phyloP scores from a whole-genome alignment of 192 early-diverging fungal genomes.

The Chytriomyces sp. region DNA sequence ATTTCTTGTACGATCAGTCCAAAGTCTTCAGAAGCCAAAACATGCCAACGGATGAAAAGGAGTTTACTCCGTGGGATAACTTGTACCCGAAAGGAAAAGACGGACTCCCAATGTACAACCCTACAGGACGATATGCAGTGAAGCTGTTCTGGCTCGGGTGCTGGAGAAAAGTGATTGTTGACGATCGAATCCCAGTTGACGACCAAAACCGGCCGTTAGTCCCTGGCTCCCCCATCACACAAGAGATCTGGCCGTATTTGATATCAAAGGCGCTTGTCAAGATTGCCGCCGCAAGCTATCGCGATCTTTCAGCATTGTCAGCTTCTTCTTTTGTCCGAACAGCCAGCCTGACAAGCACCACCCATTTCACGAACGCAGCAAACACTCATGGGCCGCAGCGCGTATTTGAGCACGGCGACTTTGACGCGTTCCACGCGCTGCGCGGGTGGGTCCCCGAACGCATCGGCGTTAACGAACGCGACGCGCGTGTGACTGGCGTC shows the following conservation, averaged over 20 bases:
- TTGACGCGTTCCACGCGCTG: constrained; percentile 56
- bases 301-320: neutral
- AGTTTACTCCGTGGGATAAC: constrained; percentile 64
- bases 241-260: constrained; percentile 66
- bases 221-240: constrained; percentile 31
- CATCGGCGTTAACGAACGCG: constrained; percentile 33
- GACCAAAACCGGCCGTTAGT: constrained; percentile 56
- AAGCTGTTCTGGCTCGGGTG: constrained; percentile 67
- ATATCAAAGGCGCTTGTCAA: constrained; percentile 66
- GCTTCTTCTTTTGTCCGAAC: neutral
- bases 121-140: constrained; percentile 63
- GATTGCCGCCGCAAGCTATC: constrained; percentile 55
- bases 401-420: constrained; percentile 54
- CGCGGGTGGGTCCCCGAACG: constrained; percentile 60
- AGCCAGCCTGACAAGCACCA: neutral
- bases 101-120: constrained; percentile 62
- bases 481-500: constrained; percentile 10
- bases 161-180: constrained; percentile 66
- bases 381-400: neutral
- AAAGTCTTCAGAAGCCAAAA: constrained; percentile 37
- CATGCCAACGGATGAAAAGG: constrained; percentile 39
- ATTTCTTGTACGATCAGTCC: constrained; percentile 59
- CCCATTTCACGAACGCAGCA: neutral
- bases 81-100: constrained; percentile 69
- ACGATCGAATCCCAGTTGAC: constrained; percentile 68